Percentiles rank a stretch among this genome's conserved stretches.
phyloP scores from a whole-genome alignment of 345 rosid genomes.

The Mercurialis annua region DNA sequence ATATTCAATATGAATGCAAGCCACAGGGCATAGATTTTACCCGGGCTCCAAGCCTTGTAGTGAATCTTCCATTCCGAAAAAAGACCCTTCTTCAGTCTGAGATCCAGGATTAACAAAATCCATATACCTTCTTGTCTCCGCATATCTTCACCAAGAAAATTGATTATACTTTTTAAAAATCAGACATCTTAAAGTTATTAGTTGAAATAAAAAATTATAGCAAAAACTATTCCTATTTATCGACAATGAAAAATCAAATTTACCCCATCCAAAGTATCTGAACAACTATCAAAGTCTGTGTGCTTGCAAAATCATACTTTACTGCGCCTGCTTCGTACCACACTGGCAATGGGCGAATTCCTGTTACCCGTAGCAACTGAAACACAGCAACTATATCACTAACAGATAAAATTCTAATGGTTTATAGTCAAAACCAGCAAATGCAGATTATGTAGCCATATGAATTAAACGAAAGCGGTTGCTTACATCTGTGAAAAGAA shows the following conservation, averaged over 20 bases:
- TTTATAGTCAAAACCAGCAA: too few species aligned
- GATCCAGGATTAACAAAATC: constrained; percentile 82
- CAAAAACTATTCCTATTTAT: background rate
- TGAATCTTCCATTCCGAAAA: constrained; percentile 82
- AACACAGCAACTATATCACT: background rate
- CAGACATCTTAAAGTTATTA: background rate
- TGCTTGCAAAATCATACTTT: constrained; percentile 67
- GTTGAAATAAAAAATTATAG: background rate
- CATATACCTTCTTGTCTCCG: constrained; percentile 86
- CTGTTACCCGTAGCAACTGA: constrained; percentile 77
- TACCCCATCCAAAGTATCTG: constrained; percentile 93
- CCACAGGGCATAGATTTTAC: constrained; percentile 25
- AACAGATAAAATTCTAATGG: background rate
- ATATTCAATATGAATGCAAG: background rate
- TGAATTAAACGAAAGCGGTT: background rate
- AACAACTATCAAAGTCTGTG: constrained; percentile 60
- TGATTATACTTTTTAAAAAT: too few species aligned
- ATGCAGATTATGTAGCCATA: too few species aligned
- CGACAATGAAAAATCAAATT: background rate
- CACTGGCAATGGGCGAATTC: constrained; percentile 65
- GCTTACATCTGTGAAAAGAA: constrained; percentile 84
- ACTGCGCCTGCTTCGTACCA: constrained; percentile 96
- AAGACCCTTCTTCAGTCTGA: constrained; percentile 72
- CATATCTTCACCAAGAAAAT: constrained; percentile 45
- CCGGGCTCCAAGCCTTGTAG: constrained; percentile 86